Evolutionary conservation across 2,329 filamentous ascomycete genomes (phyloP), one percentile per base, ranked within the genome.

Genomic region (Scopulariopsis brevicaulis): DNA sequence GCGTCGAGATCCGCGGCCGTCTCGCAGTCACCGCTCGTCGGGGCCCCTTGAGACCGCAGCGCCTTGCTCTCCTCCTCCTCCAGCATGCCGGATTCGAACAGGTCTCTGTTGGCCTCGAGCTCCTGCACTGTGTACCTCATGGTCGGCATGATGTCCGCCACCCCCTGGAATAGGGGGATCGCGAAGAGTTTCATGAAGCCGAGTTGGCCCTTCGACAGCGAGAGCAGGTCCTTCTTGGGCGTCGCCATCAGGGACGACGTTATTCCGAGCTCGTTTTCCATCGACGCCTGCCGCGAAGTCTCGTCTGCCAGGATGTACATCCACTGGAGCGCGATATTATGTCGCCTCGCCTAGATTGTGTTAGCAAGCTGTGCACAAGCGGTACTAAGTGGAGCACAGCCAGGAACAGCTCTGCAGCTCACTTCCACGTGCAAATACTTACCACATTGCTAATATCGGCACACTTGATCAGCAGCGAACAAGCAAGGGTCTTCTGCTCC

Each of bases 401-500:
- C n/a, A 22, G n/a, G n/a, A 18, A n/a, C 14, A n/a, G 40, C 40
- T 46, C n/a, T 46, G n/a, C 18, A 46, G 18, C 40, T 25, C 5
- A 7, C 12, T 14, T 11, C 25, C 24, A 37, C n/a, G 24, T 20
- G 14, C 15, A 1, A 12, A 35, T 40, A 86, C 89, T 70, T 80
- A 93, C 89, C 70, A 97, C 94, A 69, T 99, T 99, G 74, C 93
- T 96, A 67, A 99, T 97, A 70, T 99, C 94, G 46, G 94, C 94
- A 69, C 94, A 97, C 71, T 99, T 99, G 73, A 99, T 96, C 60
- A 99, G 75, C 59, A 99, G 75, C 15, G 91, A 91, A 71, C 94
- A 97, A n/a, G 87, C 77, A 53, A 97, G 73, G 11, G 89, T 84
- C 63, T 86, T 88, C 63, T 91, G 82, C 64, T 92, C 87, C 60